phyloP scores from a whole-genome alignment of 2,329 filamentous ascomycete genomes.

The Ascosphaera aggregata region DNA sequence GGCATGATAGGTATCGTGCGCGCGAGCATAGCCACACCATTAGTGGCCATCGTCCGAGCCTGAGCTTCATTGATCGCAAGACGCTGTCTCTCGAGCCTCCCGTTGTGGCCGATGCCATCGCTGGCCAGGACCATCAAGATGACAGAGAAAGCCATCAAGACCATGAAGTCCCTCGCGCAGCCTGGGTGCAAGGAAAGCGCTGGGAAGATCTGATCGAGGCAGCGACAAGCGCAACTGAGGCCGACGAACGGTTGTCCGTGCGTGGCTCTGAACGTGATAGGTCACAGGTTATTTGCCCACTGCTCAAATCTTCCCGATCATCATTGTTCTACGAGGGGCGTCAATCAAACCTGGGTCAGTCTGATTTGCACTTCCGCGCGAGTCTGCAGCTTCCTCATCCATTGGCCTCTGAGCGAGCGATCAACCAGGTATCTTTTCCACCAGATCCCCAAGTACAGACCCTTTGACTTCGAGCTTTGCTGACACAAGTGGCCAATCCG shows the following conservation, averaged over 20 bases:
- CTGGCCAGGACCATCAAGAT: neutral
- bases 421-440: slow-evolving; percentile 24
- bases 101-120: neutral
- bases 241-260: slow-evolving; percentile 52
- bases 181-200: slow-evolving; percentile 52
- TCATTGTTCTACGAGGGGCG: slow-evolving; percentile 5
- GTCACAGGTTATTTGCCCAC: slow-evolving; percentile 7
- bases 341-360: neutral
- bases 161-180: slow-evolving; percentile 28
- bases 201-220: slow-evolving; percentile 96
- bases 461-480: slow-evolving; percentile 20
- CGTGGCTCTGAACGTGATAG: slow-evolving; percentile 42
- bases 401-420: slow-evolving; percentile 35
- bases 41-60: slow-evolving; percentile 43
- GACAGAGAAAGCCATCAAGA: neutral
- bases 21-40: slow-evolving; percentile 29
- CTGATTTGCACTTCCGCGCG: slow-evolving; percentile 3
- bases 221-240: slow-evolving; percentile 77
- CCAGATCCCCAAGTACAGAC: slow-evolving; percentile 16
- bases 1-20: slow-evolving; percentile 63
- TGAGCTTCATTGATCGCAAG: slow-evolving; percentile 46
- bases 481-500: slow-evolving; percentile 60
- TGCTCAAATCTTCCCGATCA: slow-evolving; percentile 9
- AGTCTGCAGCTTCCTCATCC: slow-evolving; percentile 15
- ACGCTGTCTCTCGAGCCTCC: slow-evolving; percentile 70